Evolutionary conservation across 2,329 filamentous ascomycete species (phyloP), one percentile per base, ranked within the genome.

Genomic region (Stenocarpella maydis): DNA sequence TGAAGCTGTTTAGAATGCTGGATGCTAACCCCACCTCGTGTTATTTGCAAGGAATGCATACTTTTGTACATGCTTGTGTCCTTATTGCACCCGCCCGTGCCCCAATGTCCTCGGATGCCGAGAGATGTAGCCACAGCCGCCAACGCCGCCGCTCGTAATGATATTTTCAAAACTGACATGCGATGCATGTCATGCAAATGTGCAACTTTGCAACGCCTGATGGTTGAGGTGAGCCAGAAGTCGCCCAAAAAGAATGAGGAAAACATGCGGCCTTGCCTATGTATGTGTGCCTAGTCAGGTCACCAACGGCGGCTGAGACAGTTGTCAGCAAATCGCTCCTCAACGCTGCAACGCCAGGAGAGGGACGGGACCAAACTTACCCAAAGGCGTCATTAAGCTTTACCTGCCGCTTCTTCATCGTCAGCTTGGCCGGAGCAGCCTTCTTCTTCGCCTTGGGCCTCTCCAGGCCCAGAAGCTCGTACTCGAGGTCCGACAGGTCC

Each of bases 401-500:
- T 37, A 65, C 55, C 31, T 61, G 63, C 39, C 55, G 58, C 39
- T 50, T 70, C 52, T 67, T 71, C 7, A 53, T 34, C 7, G 39
- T n/a, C 12, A 63, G 43, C 10, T 67, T 69, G n/a, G 50, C 41
- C 17, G 67, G 49, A 24, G 37, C 31, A 9, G 28, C 21, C 61
- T 71, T 69, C 67, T 66, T 69, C 47, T 54, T 63, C 39, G 67
- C 61, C 50, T 67, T 49, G 7, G 69, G 69, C 43, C 69, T 55
- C 37, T 69, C 69, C 52, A 69, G 45, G 8, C 71, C 69, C 37
- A 71, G 43, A 19, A 71, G 69, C 68, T 72, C 71, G 47, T 71
- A 70, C 34, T 71, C 71, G n/a, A 71, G 66, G 21, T 71, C 71
- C 21, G 69, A 68, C 54, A 72, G 67, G 28, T 67, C 65, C n/a